Percentiles rank a stretch among this genome's conserved stretches.
Evolutionary conservation across 352 stramenopile genomes (phyloP).

Genomic region (Pythium insidiosum): DNA sequence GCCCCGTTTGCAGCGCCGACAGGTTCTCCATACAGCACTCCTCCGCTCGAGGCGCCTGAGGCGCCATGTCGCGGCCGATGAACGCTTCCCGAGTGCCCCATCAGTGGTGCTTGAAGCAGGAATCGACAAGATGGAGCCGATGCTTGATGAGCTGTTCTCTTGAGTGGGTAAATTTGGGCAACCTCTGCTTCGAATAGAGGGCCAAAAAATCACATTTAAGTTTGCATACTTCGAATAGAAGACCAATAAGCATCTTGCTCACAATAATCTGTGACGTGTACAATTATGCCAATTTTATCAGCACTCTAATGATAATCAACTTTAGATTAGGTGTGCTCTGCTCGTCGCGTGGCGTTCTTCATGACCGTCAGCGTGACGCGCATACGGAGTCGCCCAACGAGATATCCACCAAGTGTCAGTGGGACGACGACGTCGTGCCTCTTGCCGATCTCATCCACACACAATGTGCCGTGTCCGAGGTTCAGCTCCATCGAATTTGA

Average conservation of each 20-base stretch:
- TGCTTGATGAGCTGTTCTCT: too few relatives aligned
- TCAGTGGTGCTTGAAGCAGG: conserved; percentile 7
- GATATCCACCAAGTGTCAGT: conserved; percentile 50
- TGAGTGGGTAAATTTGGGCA: too few relatives aligned
- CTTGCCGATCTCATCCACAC: conserved; percentile 34
- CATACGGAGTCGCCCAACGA: conserved; percentile 51
- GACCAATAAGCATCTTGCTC: neutral
- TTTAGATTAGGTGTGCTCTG: too few relatives aligned
- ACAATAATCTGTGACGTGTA: too few relatives aligned
- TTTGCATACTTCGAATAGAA: neutral
- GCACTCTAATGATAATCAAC: too few relatives aligned
- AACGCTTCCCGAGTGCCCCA: conserved; percentile 73
- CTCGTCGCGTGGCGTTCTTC: too few relatives aligned
- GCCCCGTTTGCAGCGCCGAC: conserved; percentile 25
- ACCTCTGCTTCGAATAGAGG: too few relatives aligned
- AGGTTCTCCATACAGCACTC: conserved; percentile 59
- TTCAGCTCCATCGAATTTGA: conserved; percentile 32
- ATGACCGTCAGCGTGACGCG: conserved; percentile 35
- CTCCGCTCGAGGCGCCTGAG: conserved; percentile 18
- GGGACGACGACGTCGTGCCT: conserved; percentile 48
- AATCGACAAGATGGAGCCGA: too few relatives aligned
- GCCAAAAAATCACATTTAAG: neutral
- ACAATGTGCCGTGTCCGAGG: conserved; percentile 63
- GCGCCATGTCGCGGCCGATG: conserved; percentile 21
- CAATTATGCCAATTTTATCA: too few relatives aligned